Percentiles rank a stretch among this genome's conserved stretches.
Evolutionary conservation across 345 rosid species (phyloP).

Genomic region (Syzygium jambos): DNA sequence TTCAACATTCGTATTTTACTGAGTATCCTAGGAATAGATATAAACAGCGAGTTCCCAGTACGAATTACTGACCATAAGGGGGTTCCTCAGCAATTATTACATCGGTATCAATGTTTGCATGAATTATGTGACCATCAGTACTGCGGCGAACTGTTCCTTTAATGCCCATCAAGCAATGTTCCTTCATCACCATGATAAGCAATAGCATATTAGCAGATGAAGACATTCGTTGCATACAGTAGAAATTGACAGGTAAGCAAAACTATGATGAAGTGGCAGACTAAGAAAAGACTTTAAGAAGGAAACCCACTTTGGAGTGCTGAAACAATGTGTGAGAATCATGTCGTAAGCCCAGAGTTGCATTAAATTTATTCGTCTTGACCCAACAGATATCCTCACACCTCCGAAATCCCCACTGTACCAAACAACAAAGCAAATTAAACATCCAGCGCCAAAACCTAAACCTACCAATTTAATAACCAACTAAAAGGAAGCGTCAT

Average conservation of each 20-base stretch:
- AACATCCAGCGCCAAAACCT: not conserved
- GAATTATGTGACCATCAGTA: conserved; percentile 97
- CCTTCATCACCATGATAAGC: conserved; percentile 36
- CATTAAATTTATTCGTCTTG: conserved; percentile 90
- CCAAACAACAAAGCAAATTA: not conserved
- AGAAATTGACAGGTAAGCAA: not conserved
- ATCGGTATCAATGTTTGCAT: conserved; percentile 96
- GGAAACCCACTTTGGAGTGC: conserved; percentile 79
- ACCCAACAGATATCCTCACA: conserved; percentile 99
- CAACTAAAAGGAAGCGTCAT: not conserved
- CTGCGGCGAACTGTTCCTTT: conserved; percentile 99
- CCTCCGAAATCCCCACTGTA: conserved; percentile 97
- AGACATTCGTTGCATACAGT: not conserved
- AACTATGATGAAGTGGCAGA: not conserved
- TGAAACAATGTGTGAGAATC: conserved; percentile 94
- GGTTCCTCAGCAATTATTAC: conserved; percentile 99
- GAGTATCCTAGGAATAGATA: not conserved
- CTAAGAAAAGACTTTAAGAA: conserved; percentile 5
- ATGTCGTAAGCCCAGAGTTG: conserved; percentile 89
- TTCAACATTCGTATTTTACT: not conserved
- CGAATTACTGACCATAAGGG: conserved; percentile 65
- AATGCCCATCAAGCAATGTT: conserved; percentile 99
- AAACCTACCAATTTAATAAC: not conserved
- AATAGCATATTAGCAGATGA: not conserved
- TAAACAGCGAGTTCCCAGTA: not conserved